Percentiles rank a stretch among this genome's conserved stretches.
Conservation (phyloP, 805 yeast genomes). For the Metschnikowia sp. region DNA sequence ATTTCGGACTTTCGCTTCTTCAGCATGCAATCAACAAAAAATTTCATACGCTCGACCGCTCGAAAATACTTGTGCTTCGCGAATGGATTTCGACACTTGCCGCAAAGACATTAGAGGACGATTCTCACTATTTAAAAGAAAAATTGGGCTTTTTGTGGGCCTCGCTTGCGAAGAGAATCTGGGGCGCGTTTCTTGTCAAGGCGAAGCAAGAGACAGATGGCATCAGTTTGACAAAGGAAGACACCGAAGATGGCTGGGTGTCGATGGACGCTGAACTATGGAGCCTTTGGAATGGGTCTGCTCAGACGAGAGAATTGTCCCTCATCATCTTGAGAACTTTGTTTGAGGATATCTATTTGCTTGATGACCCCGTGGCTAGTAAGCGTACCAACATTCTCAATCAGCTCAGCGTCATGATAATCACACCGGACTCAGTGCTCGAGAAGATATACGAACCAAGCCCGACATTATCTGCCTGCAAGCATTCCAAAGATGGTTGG, state of each 20-base stretch:
- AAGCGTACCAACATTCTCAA: conserved; percentile 73
- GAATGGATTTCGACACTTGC: conserved; percentile 84
- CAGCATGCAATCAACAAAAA: conserved; percentile 63
- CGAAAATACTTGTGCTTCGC: conserved; percentile 65
- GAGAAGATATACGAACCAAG: conserved; percentile 62
- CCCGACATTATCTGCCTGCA: conserved; percentile 58
- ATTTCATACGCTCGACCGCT: conserved; percentile 52
- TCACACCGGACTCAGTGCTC: conserved; percentile 67
- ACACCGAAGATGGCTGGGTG: conserved; percentile 69
- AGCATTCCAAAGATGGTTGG: conserved; percentile 83
- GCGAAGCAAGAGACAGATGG: conserved; percentile 22
- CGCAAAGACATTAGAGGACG: conserved; percentile 51
- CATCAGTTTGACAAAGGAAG: conserved; percentile 34
- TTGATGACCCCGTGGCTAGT: conserved; percentile 89
- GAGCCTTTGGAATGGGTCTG: conserved; percentile 66
- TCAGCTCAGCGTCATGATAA: conserved; percentile 79
- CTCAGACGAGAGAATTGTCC: conserved; percentile 69
- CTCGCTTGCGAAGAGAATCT: conserved; percentile 79
- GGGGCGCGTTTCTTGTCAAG: conserved; percentile 73
- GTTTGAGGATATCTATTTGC: conserved; percentile 87
- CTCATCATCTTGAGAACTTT: conserved; percentile 77
- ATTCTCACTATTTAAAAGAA: conserved; percentile 88
- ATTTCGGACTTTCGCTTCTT: conserved; percentile 81
- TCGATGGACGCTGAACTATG: conserved; percentile 80
- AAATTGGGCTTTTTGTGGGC: conserved; percentile 91